These are phyloP conservation scores for Carex pumila DNA, from an alignment of 176 grass and related monocot genomes.

Conservation along the genomic window DNA sequence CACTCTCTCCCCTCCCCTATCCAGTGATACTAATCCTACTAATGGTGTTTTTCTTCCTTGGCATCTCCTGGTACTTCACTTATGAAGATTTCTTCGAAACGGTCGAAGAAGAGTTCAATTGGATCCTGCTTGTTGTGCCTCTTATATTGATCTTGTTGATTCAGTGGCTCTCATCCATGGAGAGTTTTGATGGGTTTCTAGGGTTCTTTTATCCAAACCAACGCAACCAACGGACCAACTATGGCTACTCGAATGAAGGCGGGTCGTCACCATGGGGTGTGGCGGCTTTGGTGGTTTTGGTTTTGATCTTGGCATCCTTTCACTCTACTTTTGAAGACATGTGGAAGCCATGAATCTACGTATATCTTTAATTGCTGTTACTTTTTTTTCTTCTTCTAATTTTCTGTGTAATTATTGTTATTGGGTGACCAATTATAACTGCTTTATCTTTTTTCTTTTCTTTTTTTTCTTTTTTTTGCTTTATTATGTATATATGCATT, in stretches of 20 bases:
- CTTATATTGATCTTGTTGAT: slow-evolving; percentile 72
- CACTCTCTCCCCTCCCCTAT: slow-evolving; percentile 64
- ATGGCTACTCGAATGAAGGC: slow-evolving; percentile 38
- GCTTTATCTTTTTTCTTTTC: not conserved
- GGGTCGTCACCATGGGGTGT: slow-evolving; percentile 63
- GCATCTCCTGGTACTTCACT: slow-evolving; percentile 57
- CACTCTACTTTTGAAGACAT: slow-evolving; percentile 68
- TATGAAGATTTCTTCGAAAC: slow-evolving; percentile 77
- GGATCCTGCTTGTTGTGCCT: slow-evolving; percentile 54
- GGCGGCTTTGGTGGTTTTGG: slow-evolving; percentile 52
- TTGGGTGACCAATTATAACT: not conserved
- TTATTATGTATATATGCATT: not conserved
- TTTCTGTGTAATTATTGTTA: not conserved
- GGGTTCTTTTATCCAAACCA: slow-evolving; percentile 38
- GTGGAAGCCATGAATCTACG: slow-evolving; percentile 60
- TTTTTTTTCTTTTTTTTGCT: not conserved
- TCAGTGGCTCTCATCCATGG: slow-evolving; percentile 77
- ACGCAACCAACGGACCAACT: slow-evolving; percentile 10
- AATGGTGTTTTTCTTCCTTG: slow-evolving; percentile 56
- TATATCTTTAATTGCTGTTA: not conserved
- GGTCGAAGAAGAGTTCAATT: slow-evolving; percentile 56
- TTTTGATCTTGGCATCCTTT: slow-evolving; percentile 72
- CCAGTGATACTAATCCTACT: slow-evolving; percentile 72
- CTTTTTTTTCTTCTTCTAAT: not conserved
- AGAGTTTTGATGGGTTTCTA: slow-evolving; percentile 53